Base-by-base conservation (phyloP, 768 basidiomycete species). In the Auriscalpium microsporum region DNA sequence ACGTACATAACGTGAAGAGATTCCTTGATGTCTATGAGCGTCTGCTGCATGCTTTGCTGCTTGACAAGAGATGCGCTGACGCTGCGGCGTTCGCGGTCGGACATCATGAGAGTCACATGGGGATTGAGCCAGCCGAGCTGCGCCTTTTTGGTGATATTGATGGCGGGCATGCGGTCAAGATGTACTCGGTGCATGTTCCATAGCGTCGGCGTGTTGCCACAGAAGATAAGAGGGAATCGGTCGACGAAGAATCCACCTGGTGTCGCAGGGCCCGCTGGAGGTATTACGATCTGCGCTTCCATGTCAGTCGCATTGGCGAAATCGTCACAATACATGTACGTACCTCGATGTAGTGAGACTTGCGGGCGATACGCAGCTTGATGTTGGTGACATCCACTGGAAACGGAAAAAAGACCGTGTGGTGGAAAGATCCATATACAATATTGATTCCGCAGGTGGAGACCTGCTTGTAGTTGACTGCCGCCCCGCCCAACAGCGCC, bases 331-430 rank as follows among this genome's bases (percentile, higher is more conserved):
- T 8, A 35, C 37, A 33, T 33, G 14, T 4, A 42, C 40, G 40
- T 34, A 69, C 71, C 63, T 70, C 73, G 6, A 83, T 66, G 56
- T 78, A 84, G 35, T 64, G 71, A 1, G 80, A 83, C 59, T 78
- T 81, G 38, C 82, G 73, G 9, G 82, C 82, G 37, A 83, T 61
- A 7, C 79, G 73, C 13, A 76, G 61, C 59, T 71, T 79, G 2
- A 64, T 52, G n/a, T 68, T 65, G n/a, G 61, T 57, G 4, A 69
- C 69, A 37, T 73, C 62, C 11, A 82, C 65, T 6, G 78, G 78
- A 49, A 77, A 73, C 0, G 79, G 79, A 47, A 73, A 80, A 1
- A 50, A 9, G 6, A 80, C 56, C 23, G 52, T 50, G 50, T 72
- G 61, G 4, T 54, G 33, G 52, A 66, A 62, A 1, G 49, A 48